Evolutionary conservation across 495 filamentous ascomycete genomes (phyloP).

Genomic region (Talaromyces adpressus): DNA sequence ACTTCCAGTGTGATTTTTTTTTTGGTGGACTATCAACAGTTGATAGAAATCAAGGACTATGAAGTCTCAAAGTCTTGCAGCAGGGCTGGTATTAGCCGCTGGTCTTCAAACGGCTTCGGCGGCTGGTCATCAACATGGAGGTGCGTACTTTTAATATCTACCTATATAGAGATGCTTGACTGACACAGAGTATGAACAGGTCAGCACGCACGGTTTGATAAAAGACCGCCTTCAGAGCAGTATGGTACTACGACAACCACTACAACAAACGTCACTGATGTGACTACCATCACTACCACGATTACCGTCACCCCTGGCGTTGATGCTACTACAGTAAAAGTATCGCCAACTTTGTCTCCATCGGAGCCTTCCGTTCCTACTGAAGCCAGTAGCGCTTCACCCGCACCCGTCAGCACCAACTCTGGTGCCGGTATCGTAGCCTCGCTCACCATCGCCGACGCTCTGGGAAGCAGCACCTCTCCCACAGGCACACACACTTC

Average conservation of each 20-base stretch:
- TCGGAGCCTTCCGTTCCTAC: too few species aligned
- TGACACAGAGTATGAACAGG: background rate
- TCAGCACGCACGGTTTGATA: background rate
- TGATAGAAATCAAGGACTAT: background rate
- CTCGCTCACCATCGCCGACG: background rate
- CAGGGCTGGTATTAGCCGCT: background rate
- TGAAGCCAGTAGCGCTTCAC: background rate
- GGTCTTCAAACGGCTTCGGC: background rate
- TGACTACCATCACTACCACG: background rate
- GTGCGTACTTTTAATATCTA: background rate
- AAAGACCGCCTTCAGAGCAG: background rate
- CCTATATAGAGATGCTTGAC: background rate
- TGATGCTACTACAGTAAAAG: background rate
- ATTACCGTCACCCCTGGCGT: background rate
- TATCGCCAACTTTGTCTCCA: background rate
- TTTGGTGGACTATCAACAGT: background rate
- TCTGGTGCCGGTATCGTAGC: background rate
- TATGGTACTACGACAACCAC: background rate
- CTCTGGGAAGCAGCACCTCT: background rate
- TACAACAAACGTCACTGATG: background rate
- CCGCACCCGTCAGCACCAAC: background rate
- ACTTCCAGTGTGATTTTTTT: background rate
- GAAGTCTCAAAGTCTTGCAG: background rate
- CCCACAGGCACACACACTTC: background rate
- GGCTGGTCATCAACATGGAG: background rate